A percentile compares a stretch with the other conserved stretches of the same genome.
Evolutionary conservation across 306 rosid genomes (phyloP).

Genomic region (Sicyos baderoa): DNA sequence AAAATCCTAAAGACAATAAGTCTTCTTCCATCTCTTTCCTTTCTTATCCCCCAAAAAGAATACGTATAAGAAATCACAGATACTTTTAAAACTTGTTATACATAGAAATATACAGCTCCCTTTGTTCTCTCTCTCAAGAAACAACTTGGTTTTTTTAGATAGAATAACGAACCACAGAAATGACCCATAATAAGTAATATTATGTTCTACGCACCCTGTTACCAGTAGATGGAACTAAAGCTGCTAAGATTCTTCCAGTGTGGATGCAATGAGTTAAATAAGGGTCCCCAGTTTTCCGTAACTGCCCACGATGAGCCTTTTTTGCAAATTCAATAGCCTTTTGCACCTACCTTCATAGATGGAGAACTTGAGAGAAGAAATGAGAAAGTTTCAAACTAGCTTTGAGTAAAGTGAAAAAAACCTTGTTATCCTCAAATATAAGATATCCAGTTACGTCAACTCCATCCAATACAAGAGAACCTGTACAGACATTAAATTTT

Average conservation of each 20-base stretch:
- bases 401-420: conserved; percentile 35
- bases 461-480: conserved; percentile 70
- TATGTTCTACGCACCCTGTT: conserved; percentile 40
- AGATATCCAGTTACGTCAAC: conserved; percentile 85
- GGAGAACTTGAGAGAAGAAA: conserved; percentile 40
- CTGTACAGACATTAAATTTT: conserved; percentile 34
- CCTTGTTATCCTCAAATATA: conserved; percentile 70
- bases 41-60: not conserved
- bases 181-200: not conserved
- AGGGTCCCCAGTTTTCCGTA: conserved; percentile 88
- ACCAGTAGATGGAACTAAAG: conserved; percentile 82
- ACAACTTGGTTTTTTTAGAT: not conserved
- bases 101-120: not conserved
- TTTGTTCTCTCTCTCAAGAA: not conserved
- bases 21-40: not conserved
- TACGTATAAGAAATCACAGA: not conserved
- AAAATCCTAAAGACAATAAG: not conserved
- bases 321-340: conserved; percentile 86
- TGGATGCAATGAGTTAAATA: conserved; percentile 85
- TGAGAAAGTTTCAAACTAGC: conserved; percentile 13
- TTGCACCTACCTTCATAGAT: conserved; percentile 92
- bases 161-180: not conserved
- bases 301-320: conserved; percentile 81
- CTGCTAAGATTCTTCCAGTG: conserved; percentile 83
- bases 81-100: not conserved